A percentile compares a stretch with the other conserved stretches of the same genome.
phyloP scores from a whole-genome alignment of 192 early-diverging fungal genomes.

The Linnemannia elongata region DNA sequence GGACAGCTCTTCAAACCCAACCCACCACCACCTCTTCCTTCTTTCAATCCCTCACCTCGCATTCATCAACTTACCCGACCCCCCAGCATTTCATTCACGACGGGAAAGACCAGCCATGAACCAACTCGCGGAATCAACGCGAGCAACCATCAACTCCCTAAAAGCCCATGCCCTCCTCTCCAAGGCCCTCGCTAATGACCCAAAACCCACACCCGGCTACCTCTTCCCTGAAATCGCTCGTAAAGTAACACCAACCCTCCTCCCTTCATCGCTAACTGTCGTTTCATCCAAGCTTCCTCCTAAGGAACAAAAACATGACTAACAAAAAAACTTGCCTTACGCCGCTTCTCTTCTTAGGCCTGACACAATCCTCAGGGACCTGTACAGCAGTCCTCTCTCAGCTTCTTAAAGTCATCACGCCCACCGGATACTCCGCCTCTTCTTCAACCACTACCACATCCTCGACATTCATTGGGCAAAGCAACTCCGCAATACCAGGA shows the following conservation, averaged over 20 bases:
- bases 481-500: not conserved
- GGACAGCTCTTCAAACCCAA: too few species aligned
- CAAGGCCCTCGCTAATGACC: constrained; percentile 49
- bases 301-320: not conserved
- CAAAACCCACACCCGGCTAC: constrained; percentile 55
- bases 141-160: constrained; percentile 45
- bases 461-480: not conserved
- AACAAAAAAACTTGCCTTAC: not conserved
- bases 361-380: constrained; percentile 41
- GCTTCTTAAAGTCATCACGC: constrained; percentile 39
- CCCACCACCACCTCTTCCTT: too few species aligned
- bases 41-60: too few species aligned
- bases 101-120: constrained; percentile 15
- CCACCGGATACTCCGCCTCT: constrained; percentile 5
- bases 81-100: not conserved
- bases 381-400: constrained; percentile 23
- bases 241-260: constrained; percentile 8
- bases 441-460: not conserved
- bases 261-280: not conserved
- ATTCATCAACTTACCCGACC: too few species aligned
- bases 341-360: not conserved
- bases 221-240: constrained; percentile 50
- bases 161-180: constrained; percentile 41
- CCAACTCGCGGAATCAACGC: constrained; percentile 39
- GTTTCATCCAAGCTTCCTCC: not conserved